Base-by-base conservation (phyloP, 768 basidiomycete genomes). In the Cytidiella melzeri region DNA sequence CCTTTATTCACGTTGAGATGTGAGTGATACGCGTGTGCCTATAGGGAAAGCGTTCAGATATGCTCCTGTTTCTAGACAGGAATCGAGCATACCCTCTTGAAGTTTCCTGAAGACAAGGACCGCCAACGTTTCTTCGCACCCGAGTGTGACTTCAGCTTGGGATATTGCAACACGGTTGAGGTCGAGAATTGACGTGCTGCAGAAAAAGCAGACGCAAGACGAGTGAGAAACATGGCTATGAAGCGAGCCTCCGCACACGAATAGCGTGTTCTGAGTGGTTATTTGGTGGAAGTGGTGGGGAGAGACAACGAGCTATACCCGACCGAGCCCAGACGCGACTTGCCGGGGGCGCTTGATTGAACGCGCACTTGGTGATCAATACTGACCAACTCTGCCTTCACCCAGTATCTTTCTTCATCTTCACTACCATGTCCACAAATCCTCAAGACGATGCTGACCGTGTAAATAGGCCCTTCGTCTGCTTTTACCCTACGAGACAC, bases 101-200 rank as follows among this genome's bases (percentile, higher is more conserved):
- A 90, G 13, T 70, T 62, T 40, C 63, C 71, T 15, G 77, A 81
- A n/a, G 77, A 76, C 40, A 88, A 65, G 3, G 83, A 81, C 50
- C 78, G 71, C 85, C 85, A 90, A 53, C 87, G 72, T 67, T 90
- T 90, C 69, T 89, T 89, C 20, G 87, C 77, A 9, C 87, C 87
- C 3, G 80, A 83, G 62, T 90, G 87, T 1, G 83, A 77, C 65
- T 90, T 90, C 57, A 90, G 68, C 68, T 90, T 90, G 46, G 87
- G 87, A 47, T 81, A 84, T 47, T 76, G 73, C 24, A 65, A 62
- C 1, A 73, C 54, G 5, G 76, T 64, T 4, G 81, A 79, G 12
- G 80, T 78, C 30, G 87, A 84, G 64, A 90, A 87, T 19, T 57
- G 51, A 11, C 67, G 64, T 18, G 60, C 46, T 10, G 61, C 59